phyloP scores from a whole-genome alignment of 2,329 filamentous ascomycete genomes.

The Neonectria punicea region DNA sequence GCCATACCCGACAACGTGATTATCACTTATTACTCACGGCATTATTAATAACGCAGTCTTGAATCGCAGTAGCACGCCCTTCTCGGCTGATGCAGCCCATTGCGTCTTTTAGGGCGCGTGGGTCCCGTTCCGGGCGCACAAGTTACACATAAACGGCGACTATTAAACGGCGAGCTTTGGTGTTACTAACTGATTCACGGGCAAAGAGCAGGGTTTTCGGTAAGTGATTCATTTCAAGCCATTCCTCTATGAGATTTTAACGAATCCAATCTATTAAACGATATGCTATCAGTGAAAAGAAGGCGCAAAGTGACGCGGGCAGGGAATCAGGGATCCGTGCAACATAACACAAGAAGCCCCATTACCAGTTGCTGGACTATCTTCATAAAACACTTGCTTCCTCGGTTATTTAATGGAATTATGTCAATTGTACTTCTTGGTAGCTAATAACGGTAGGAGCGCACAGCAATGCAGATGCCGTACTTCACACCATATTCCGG shows the following conservation, averaged over 20 bases:
- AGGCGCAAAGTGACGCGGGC: background rate
- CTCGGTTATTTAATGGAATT: background rate
- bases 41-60: background rate
- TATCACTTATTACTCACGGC: background rate
- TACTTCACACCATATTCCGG: too few relatives aligned
- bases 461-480: too few relatives aligned
- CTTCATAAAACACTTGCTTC: background rate
- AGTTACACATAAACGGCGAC: background rate
- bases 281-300: background rate
- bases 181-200: background rate
- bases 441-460: too few relatives aligned
- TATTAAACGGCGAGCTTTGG: background rate
- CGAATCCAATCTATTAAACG: background rate
- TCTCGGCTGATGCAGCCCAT: too few relatives aligned
- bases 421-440: background rate
- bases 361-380: background rate
- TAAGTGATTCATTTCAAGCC: background rate
- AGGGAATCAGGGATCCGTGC: background rate
- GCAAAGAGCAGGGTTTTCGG: background rate
- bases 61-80: background rate
- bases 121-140: too few relatives aligned
- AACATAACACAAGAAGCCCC: background rate
- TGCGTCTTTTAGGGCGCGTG: too few relatives aligned
- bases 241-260: background rate
- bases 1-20: too few relatives aligned